Conservation (phyloP, 306 rosid genomes). For the Rosa chinensis region DNA sequence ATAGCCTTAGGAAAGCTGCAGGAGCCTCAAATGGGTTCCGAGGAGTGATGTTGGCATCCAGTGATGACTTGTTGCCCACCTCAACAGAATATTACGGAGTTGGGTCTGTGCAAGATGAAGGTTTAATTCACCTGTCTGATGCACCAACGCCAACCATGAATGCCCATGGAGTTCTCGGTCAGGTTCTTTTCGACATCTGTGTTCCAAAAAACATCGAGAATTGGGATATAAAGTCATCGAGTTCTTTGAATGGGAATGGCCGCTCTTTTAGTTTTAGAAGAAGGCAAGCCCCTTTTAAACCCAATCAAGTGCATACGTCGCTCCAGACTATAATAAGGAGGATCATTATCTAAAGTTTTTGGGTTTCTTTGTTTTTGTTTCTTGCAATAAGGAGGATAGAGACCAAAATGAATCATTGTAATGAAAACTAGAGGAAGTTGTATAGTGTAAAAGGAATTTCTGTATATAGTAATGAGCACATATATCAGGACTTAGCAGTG, state of each 20-base stretch:
- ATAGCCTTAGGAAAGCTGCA: conserved; percentile 51
- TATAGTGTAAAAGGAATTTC: conserved; percentile 19
- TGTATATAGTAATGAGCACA: neutral
- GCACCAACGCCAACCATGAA: conserved; percentile 54
- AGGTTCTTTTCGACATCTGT: conserved; percentile 70
- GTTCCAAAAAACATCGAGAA: conserved; percentile 73
- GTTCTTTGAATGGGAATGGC: conserved; percentile 32
- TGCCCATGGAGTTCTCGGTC: conserved; percentile 74
- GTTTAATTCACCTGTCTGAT: conserved; percentile 51
- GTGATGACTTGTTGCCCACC: conserved; percentile 43
- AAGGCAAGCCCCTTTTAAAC: conserved; percentile 56
- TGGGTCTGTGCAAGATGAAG: conserved; percentile 54
- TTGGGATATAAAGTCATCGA: conserved; percentile 62
- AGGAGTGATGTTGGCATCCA: conserved; percentile 52
- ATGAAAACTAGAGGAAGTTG: conserved; percentile 19
- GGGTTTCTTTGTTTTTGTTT: neutral
- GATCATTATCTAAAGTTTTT: neutral
- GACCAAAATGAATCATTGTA: neutral
- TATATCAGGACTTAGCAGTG: neutral
- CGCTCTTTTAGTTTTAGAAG: conserved; percentile 28
- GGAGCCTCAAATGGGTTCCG: conserved; percentile 54
- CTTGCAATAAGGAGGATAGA: conserved; percentile 2
- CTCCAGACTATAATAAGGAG: conserved; percentile 49
- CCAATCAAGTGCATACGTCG: conserved; percentile 82
- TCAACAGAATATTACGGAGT: conserved; percentile 54